Conservation (phyloP, 2,329 filamentous ascomycete species). For the Scortechinia acanthostroma region DNA sequence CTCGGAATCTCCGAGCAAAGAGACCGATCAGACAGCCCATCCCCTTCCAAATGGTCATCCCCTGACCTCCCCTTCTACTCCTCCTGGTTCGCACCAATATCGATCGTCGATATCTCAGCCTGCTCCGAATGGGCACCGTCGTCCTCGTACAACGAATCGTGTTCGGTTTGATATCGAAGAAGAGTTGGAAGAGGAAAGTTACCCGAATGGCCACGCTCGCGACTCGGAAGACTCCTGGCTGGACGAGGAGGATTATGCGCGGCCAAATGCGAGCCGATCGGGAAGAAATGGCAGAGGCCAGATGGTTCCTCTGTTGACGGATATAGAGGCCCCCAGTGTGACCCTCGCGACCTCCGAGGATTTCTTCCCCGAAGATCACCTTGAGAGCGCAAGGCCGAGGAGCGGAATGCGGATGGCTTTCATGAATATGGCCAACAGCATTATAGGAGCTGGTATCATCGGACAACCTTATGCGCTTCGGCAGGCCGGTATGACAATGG, state of each 20-base stretch:
- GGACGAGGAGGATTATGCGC: constrained; percentile 1
- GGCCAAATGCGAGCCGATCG: background rate
- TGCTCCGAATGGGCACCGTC: background rate
- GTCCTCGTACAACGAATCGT: background rate
- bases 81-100: background rate
- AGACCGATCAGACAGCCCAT: background rate
- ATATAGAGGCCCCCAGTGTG: constrained; percentile 58
- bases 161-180: background rate
- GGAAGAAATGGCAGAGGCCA: background rate
- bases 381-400: constrained; percentile 36
- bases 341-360: constrained; percentile 35
- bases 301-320: constrained; percentile 44
- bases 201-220: background rate
- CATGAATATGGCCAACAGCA: constrained; percentile 71
- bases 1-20: background rate
- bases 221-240: background rate
- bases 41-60: background rate
- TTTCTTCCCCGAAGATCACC: constrained; percentile 9
- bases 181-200: background rate
- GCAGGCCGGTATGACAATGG: constrained; percentile 56
- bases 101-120: background rate
- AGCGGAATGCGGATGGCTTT: constrained; percentile 62
- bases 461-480: constrained; percentile 59
- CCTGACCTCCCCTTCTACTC: background rate
- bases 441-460: constrained; percentile 33